These are phyloP conservation scores for Lactarius evosmus DNA, from an alignment of 768 basidiomycete species.

Conservation along the genomic window DNA sequence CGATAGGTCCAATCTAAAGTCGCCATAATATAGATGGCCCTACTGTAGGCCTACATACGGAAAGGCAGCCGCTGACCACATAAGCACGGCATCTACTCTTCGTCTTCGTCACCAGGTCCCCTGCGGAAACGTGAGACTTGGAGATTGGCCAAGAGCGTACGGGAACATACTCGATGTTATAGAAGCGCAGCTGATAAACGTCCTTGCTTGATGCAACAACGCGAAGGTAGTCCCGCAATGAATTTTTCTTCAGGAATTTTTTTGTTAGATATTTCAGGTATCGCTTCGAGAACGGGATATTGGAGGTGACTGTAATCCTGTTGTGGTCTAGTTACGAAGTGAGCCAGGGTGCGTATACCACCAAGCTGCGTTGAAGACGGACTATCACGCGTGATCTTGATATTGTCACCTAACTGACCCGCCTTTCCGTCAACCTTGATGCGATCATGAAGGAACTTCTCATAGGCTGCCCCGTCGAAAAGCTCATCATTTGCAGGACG, in stretches of 20 bases:
- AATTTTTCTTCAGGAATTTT: slow-evolving; percentile 99
- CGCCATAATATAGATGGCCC: neutral
- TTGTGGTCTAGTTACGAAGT: slow-evolving; percentile 53
- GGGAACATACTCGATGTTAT: slow-evolving; percentile 76
- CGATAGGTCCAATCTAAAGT: too few species aligned
- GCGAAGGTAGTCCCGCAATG: slow-evolving; percentile 94
- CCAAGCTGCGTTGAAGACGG: slow-evolving; percentile 30
- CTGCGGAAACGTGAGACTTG: slow-evolving; percentile 31
- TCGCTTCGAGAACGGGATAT: slow-evolving; percentile 90
- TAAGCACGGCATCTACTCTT: slow-evolving; percentile 40
- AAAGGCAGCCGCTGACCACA: neutral
- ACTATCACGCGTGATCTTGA: slow-evolving; percentile 89
- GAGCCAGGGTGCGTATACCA: neutral
- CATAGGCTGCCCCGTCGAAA: slow-evolving; percentile 62
- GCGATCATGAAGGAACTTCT: slow-evolving; percentile 91
- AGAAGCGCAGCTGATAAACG: slow-evolving; percentile 91
- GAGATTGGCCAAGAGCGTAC: neutral
- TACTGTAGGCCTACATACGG: neutral
- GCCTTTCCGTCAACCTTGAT: slow-evolving; percentile 92
- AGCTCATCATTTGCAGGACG: slow-evolving; percentile 66
- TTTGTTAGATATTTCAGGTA: slow-evolving; percentile 99
- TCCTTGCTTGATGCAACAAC: slow-evolving; percentile 95
- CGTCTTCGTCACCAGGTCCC: slow-evolving; percentile 53
- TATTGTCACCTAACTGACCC: slow-evolving; percentile 85
- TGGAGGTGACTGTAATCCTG: slow-evolving; percentile 82